Evolutionary conservation across 129 eudicot genomes (phyloP).

Genomic region (Calendula officinalis): DNA sequence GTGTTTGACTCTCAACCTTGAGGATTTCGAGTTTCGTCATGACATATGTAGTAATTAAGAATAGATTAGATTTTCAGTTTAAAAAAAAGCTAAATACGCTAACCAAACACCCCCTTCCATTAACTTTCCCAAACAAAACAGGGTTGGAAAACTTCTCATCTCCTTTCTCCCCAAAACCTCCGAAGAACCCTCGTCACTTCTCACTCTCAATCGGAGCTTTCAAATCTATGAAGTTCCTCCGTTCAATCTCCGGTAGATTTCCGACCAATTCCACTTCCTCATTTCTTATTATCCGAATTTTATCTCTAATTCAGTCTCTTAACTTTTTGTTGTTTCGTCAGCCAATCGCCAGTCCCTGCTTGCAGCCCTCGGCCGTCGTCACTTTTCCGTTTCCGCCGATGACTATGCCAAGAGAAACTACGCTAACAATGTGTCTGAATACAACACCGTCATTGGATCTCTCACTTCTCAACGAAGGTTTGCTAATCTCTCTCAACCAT

Average conservation of each 20-base stretch:
- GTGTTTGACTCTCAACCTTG: no score
- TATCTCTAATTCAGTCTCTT: neutral
- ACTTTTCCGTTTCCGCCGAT: constrained; percentile 50
- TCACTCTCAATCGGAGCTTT: constrained; percentile 13
- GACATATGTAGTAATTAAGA: no score
- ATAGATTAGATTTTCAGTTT: no score
- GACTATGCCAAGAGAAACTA: constrained; percentile 66
- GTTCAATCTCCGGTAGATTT: constrained; percentile 47
- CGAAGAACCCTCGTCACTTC: constrained; percentile 22
- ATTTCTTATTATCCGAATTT: neutral
- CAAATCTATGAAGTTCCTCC: constrained; percentile 61
- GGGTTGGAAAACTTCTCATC: neutral
- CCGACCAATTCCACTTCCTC: neutral
- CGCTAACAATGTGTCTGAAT: constrained; percentile 79
- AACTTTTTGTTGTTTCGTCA: constrained; percentile 6
- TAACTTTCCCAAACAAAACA: neutral
- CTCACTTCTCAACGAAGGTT: constrained; percentile 72
- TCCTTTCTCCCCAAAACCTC: constrained; percentile 21
- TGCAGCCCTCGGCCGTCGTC: constrained; percentile 57
- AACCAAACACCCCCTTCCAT: no score
- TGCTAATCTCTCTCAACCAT: neutral
- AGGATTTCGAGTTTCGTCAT: no score
- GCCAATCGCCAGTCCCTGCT: constrained; percentile 48
- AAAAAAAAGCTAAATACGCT: no score
- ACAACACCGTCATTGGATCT: constrained; percentile 74